Base-by-base conservation (phyloP, 805 yeast species). In the Wickerhamiella spandovensis region DNA sequence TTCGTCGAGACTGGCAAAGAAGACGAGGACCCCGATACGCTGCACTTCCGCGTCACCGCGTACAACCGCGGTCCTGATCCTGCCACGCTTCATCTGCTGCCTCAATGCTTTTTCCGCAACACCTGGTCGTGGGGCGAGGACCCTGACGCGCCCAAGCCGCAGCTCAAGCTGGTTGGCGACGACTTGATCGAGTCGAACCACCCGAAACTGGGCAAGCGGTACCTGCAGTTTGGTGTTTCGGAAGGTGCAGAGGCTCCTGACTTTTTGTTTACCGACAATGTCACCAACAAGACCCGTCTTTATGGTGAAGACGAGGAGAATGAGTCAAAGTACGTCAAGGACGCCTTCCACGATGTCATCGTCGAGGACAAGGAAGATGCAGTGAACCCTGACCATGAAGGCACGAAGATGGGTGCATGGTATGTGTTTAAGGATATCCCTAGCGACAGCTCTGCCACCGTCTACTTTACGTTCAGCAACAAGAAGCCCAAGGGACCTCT, bases 1-100 rank as follows among this genome's bases (percentile, higher is more conserved):
- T 84, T 82, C 41, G 84, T 84, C 59, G 97, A 88, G 67, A 79
- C 83, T 81, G 95, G 95, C 47, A 88, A 89, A 64, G 82, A 79
- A 54, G 86, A 79, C 48, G 81, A 81, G 25, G 84, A 84, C 58
- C 83, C 84, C 2, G 88, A 87, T 58, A 95, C 84, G 58, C 64
- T 88, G 56, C 75, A 76, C 63, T 87, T 89, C 69, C 72, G 95
- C 61, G 74, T 88, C 56, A 88, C 95, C 10, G 95, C 95, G 42
- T 83, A 83, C 64, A 88, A 88, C 64, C 72, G 95, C 56, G 80
- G 92, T 38, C 77, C 77, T 50, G 79, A 83, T 50, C 74, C 92
- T 5, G 95, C 95, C n/a, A 94, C 95, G 1, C 70, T 88, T 53
- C 95, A 87, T 65, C 75, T 89, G 43, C 66, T 84, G 53, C 97